phyloP scores from a whole-genome alignment of 2,329 filamentous ascomycete genomes.

The Chrysoporthe austroafricana region DNA sequence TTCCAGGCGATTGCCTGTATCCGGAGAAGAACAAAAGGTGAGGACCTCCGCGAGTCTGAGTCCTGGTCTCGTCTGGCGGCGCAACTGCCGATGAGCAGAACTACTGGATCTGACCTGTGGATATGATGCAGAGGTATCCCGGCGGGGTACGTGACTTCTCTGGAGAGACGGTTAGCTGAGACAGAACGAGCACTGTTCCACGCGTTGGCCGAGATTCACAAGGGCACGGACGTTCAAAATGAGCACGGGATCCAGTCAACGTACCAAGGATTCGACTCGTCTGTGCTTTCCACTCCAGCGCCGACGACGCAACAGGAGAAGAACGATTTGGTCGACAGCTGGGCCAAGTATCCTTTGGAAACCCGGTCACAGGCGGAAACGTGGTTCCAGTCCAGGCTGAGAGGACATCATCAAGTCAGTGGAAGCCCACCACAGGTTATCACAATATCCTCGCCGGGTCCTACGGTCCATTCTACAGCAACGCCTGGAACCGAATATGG shows the following conservation, averaged over 20 bases:
- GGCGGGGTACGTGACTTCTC: slow-evolving; percentile 29
- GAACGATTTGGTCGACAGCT: slow-evolving; percentile 9
- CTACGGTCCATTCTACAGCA: background rate
- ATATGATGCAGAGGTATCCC: slow-evolving; percentile 26
- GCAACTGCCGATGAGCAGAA: background rate
- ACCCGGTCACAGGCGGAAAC: slow-evolving; percentile 10
- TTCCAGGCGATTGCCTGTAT: slow-evolving; percentile 17
- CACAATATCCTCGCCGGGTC: background rate
- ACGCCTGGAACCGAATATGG: background rate
- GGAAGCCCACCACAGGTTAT: background rate
- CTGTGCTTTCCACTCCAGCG: slow-evolving; percentile 9
- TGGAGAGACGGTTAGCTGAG: slow-evolving; percentile 31
- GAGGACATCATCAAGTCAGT: background rate
- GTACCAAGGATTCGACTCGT: slow-evolving; percentile 2
- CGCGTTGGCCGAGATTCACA: slow-evolving; percentile 30
- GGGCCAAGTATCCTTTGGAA: slow-evolving; percentile 10
- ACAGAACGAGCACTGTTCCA: slow-evolving; percentile 30
- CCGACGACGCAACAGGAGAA: slow-evolving; percentile 26
- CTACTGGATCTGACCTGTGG: background rate
- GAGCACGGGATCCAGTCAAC: slow-evolving; percentile 38
- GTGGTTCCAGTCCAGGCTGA: slow-evolving; percentile 23
- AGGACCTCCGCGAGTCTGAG: background rate
- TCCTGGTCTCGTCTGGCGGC: background rate
- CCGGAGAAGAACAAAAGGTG: slow-evolving; percentile 23
- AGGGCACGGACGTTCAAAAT: slow-evolving; percentile 31